Evolutionary conservation across 192 early-diverging fungal genomes (phyloP).

Genomic region (Linnemannia schmuckeri): DNA sequence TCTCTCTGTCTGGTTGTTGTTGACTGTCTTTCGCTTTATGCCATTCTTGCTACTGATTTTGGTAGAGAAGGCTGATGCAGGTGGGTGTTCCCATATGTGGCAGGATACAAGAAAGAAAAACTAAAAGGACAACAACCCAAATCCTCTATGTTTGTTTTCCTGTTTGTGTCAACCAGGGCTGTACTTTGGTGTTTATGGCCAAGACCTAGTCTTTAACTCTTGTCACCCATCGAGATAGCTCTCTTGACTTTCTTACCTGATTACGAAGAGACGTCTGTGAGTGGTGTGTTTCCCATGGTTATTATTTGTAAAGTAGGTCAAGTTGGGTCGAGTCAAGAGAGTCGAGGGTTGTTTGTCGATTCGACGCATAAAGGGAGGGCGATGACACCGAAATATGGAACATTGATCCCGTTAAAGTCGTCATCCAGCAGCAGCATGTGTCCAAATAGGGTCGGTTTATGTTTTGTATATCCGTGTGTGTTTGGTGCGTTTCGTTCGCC

Average conservation of each 20-base stretch:
- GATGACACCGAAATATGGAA: not conserved
- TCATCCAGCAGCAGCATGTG: not conserved
- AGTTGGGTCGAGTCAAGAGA: not conserved
- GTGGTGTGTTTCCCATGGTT: slow-evolving; percentile 3
- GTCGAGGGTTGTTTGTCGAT: not conserved
- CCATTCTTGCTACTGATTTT: not conserved
- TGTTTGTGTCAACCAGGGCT: not conserved
- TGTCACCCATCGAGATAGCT: too few species aligned
- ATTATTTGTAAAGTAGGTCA: not conserved
- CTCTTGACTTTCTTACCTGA: slow-evolving; percentile 27
- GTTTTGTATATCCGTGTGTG: not conserved
- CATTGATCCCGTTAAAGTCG: not conserved
- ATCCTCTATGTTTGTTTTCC: not conserved
- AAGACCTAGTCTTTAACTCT: not conserved
- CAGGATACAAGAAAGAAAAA: not conserved
- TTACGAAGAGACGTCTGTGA: slow-evolving; percentile 52
- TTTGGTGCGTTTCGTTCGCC: not conserved
- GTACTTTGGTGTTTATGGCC: not conserved
- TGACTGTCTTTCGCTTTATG: not conserved
- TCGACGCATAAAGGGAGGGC: not conserved
- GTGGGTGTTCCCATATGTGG: too few species aligned
- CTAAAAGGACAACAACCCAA: not conserved
- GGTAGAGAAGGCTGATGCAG: not conserved
- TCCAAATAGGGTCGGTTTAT: not conserved
- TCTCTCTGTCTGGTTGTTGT: not conserved